Evolutionary conservation across 805 yeast genomes (phyloP).

Genomic region (Scheffersomyces stipitis): DNA sequence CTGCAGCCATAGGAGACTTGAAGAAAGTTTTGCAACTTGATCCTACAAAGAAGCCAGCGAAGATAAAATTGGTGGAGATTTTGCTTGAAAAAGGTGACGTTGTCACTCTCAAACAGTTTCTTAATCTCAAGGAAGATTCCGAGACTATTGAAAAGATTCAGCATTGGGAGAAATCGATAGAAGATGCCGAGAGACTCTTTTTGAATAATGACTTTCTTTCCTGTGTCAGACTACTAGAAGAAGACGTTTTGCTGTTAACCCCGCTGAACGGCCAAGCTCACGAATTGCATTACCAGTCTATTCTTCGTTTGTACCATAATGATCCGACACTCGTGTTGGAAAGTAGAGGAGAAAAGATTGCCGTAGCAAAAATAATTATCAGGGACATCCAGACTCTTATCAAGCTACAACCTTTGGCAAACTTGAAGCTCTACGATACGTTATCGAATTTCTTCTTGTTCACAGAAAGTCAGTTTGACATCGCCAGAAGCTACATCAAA

Average conservation of each 20-base stretch:
- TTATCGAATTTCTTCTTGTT: slow-evolving; percentile 39
- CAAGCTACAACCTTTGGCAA: slow-evolving; percentile 24
- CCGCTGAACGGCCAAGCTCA: slow-evolving; percentile 43
- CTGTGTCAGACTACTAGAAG: slow-evolving; percentile 28
- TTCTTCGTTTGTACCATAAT: slow-evolving; percentile 14
- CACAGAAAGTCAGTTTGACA: slow-evolving; percentile 52
- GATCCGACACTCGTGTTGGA: slow-evolving; percentile 9
- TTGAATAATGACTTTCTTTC: slow-evolving; percentile 16
- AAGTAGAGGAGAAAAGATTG: slow-evolving; percentile 3
- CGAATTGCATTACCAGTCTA: slow-evolving; percentile 24
- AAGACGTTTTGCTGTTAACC: slow-evolving; percentile 29
- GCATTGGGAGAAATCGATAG: slow-evolving; percentile 15
- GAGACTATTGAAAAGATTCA: slow-evolving; percentile 12
- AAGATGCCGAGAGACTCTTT: slow-evolving; percentile 9
- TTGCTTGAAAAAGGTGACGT: slow-evolving; percentile 54
- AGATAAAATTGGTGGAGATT: slow-evolving; percentile 46
- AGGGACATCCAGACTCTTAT: slow-evolving; percentile 26
- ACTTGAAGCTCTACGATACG: slow-evolving; percentile 22
- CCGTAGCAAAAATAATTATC: slow-evolving; percentile 15
- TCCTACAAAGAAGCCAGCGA: slow-evolving; percentile 48
- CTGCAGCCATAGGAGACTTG: slow-evolving; percentile 53
- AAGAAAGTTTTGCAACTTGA: slow-evolving; percentile 44
- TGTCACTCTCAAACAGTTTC: slow-evolving; percentile 22
- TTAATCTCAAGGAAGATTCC: slow-evolving; percentile 7
- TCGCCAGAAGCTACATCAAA: slow-evolving; percentile 51